These are phyloP conservation scores for Chalara sp. DNA, from an alignment of 2,329 filamentous ascomycete species.

Conservation along the genomic window DNA sequence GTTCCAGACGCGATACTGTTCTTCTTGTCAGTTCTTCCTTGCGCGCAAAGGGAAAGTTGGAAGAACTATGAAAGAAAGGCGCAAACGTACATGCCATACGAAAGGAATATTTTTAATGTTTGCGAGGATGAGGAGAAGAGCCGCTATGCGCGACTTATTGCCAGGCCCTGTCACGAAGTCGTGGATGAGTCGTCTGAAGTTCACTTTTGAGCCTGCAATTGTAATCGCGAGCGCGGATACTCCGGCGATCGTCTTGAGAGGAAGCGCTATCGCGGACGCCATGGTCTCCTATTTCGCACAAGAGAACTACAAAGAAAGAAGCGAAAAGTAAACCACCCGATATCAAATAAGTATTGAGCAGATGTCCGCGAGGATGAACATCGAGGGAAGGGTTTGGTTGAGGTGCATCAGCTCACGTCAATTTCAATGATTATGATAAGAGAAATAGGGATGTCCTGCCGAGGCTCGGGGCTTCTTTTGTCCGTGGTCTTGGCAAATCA, in stretches of 20 bases:
- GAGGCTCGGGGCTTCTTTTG: neutral
- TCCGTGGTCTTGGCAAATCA: neutral
- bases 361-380: no score
- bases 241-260: conserved; percentile 22
- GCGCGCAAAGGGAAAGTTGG: neutral
- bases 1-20: conserved; percentile 39
- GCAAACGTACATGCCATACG: conserved; percentile 49
- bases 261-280: conserved; percentile 25
- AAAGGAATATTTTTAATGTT: conserved; percentile 54
- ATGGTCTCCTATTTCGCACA: conserved; percentile 7
- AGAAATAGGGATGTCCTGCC: no score
- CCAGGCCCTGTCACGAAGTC: conserved; percentile 25
- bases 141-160: conserved; percentile 22
- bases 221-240: conserved; percentile 13
- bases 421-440: no score
- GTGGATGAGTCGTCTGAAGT: conserved; percentile 13
- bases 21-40: neutral
- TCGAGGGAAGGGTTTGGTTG: neutral
- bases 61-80: neutral
- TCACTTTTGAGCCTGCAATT: conserved; percentile 17
- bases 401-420: neutral
- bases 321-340: neutral
- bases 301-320: neutral
- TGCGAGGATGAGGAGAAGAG: conserved; percentile 34
- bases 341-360: no score